phyloP scores from a whole-genome alignment of 495 filamentous ascomycete species.

The Xylaria longipes region DNA sequence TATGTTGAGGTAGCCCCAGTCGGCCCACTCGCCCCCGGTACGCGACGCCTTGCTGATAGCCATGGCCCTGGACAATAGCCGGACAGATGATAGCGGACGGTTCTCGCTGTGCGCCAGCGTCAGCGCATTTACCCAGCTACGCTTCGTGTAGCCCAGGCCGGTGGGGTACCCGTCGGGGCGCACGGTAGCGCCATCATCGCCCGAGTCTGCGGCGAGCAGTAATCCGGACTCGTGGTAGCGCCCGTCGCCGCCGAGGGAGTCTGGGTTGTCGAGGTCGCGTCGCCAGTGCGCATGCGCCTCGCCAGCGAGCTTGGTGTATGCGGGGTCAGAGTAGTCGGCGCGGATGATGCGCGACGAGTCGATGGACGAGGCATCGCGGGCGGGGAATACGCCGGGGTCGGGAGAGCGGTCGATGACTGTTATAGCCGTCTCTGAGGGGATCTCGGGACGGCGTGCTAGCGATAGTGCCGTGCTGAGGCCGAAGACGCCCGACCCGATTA shows the following conservation, averaged over 20 bases:
- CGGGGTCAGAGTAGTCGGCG: conserved; percentile 77
- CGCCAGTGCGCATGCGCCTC: conserved; percentile 77
- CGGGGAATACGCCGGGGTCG: conserved; percentile 60
- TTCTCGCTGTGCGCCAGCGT: conserved; percentile 45
- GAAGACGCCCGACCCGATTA: conserved; percentile 80
- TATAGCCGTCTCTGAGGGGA: conserved; percentile 58
- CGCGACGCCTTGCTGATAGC: conserved; percentile 56
- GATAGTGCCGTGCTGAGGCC: conserved; percentile 73
- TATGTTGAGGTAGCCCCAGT: conserved; percentile 81
- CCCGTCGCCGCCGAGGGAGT: conserved; percentile 63
- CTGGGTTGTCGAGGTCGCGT: conserved; percentile 52
- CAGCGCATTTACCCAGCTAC: conserved; percentile 69
- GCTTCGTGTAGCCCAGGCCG: conserved; percentile 68
- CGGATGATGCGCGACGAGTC: conserved; percentile 82
- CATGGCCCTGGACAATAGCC: conserved; percentile 55
- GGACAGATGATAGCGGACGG: conserved; percentile 54
- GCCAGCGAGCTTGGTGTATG: conserved; percentile 72
- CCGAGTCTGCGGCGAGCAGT: conserved; percentile 63
- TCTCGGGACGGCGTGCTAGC: conserved; percentile 61
- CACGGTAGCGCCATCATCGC: conserved; percentile 38
- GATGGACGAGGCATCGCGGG: conserved; percentile 72
- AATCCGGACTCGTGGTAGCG: conserved; percentile 81
- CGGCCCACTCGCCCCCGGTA: conserved; percentile 59
- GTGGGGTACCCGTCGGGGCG: conserved; percentile 48
- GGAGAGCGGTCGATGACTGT: conserved; percentile 73